Conservation (phyloP, 441 rosid species). For the Daphne laureola region DNA sequence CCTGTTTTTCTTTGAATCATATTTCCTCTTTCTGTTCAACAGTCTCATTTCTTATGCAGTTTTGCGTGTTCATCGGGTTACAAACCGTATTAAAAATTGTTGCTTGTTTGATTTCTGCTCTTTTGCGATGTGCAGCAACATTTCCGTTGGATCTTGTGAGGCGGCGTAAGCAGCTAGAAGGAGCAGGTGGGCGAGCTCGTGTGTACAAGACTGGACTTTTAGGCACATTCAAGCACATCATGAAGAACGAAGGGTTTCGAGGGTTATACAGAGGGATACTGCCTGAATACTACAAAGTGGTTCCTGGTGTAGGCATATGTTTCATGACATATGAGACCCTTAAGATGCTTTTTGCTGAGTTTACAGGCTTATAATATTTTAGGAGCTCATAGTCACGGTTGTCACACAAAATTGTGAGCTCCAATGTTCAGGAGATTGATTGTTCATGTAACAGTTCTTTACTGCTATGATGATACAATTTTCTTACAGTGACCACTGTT, state of each 20-base stretch:
- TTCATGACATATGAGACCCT: constrained; percentile 89
- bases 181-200: constrained; percentile 75
- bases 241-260: constrained; percentile 58
- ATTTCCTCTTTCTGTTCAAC: no score
- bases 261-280: constrained; percentile 85
- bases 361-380: no score
- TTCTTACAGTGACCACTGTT: constrained; percentile 24
- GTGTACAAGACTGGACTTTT: constrained; percentile 68
- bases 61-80: no score
- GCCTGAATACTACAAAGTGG: constrained; percentile 94
- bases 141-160: constrained; percentile 93
- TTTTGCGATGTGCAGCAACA: constrained; percentile 47
- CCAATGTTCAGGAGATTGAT: not conserved
- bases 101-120: not conserved
- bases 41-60: no score
- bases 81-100: no score
- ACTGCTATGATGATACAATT: not conserved
- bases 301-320: constrained; percentile 89
- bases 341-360: constrained; percentile 54
- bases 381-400: no score
- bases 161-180: constrained; percentile 87
- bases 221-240: constrained; percentile 68
- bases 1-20: no score
- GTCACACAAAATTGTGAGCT: not conserved
- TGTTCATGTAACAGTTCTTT: constrained; percentile 1